Percentiles rank a stretch among this genome's conserved stretches.
Evolutionary conservation across 768 basidiomycete genomes (phyloP).

Genomic region (Auricularia cornea): DNA sequence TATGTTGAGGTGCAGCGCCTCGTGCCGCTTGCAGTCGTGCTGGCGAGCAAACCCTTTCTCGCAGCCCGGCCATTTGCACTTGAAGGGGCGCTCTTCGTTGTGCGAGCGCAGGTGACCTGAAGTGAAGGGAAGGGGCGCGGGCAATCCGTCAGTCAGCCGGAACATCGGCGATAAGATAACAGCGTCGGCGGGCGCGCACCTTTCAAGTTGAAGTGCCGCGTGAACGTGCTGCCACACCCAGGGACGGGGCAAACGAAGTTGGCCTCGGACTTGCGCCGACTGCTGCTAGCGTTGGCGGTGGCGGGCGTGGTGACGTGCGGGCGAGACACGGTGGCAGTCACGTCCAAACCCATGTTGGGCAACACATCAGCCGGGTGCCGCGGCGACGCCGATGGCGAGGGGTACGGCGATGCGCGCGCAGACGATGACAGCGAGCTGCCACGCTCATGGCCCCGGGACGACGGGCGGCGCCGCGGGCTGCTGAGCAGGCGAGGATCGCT

Average conservation of each 20-base stretch:
- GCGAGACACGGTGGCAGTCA: not conserved
- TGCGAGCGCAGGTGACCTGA: slow-evolving; percentile 90
- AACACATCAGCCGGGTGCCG: not conserved
- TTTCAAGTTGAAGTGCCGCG: slow-evolving; percentile 88
- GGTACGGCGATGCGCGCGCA: slow-evolving; percentile 5
- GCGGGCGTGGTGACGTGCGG: slow-evolving; percentile 76
- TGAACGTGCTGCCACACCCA: slow-evolving; percentile 82
- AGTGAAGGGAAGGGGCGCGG: not conserved
- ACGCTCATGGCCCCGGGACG: slow-evolving; percentile 5
- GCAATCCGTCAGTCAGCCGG: slow-evolving; percentile 1
- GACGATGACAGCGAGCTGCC: slow-evolving; percentile 6
- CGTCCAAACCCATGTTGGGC: not conserved
- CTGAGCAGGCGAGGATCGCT: slow-evolving; percentile 5
- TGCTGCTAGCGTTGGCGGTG: slow-evolving; percentile 80
- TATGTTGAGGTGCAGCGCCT: slow-evolving; percentile 88
- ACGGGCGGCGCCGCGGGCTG: not conserved
- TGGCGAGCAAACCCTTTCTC: slow-evolving; percentile 90
- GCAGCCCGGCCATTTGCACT: slow-evolving; percentile 92
- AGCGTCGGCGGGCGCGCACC: slow-evolving; percentile 40
- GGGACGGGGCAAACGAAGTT: slow-evolving; percentile 76
- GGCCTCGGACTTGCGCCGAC: slow-evolving; percentile 80
- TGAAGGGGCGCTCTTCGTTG: slow-evolving; percentile 90
- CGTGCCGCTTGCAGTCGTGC: slow-evolving; percentile 95
- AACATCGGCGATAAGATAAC: slow-evolving; percentile 12
- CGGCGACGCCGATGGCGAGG: not conserved